These are phyloP conservation scores for Phytophthora cactorum DNA, from an alignment of 352 stramenopile species.

Conservation along the genomic window DNA sequence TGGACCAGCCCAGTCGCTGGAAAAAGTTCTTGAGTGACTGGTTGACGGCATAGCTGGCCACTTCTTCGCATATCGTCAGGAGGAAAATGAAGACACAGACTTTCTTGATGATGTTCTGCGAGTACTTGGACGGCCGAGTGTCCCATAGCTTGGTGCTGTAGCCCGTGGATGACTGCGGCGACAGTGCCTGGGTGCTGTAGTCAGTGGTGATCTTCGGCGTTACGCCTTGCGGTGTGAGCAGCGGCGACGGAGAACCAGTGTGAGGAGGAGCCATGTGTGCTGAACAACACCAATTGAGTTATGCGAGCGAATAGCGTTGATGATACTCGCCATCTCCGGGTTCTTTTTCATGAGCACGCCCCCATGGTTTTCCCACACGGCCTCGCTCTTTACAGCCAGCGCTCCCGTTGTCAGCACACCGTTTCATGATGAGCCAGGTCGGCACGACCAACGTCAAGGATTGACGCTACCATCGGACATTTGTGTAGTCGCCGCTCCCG, in stretches of 20 bases:
- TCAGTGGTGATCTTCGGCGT: constrained; percentile 29
- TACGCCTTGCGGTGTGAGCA: constrained; percentile 13
- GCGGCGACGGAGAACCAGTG: constrained; percentile 16
- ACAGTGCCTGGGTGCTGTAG: constrained; percentile 25
- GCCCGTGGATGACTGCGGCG: constrained; percentile 9
- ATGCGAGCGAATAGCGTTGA: constrained; percentile 3
- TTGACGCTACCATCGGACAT: neutral
- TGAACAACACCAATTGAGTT: constrained; percentile 18
- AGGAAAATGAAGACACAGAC: constrained; percentile 70
- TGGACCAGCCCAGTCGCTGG: constrained; percentile 61
- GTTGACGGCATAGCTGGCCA: constrained; percentile 66
- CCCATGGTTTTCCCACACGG: neutral
- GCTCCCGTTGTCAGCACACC: neutral
- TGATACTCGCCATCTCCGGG: constrained; percentile 9
- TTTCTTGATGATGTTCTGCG: constrained; percentile 59
- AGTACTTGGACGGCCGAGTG: constrained; percentile 52
- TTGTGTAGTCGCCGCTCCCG: neutral
- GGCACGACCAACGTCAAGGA: neutral
- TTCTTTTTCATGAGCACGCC: neutral
- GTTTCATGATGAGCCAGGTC: constrained; percentile 12
- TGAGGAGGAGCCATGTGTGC: constrained; percentile 22
- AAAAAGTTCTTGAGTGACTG: constrained; percentile 76
- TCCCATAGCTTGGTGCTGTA: constrained; percentile 51
- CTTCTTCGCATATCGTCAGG: constrained; percentile 48
- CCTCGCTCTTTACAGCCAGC: neutral